phyloP scores from a whole-genome alignment of 345 rosid genomes.

The sweet orange (Citrus sinensis) region DNA sequence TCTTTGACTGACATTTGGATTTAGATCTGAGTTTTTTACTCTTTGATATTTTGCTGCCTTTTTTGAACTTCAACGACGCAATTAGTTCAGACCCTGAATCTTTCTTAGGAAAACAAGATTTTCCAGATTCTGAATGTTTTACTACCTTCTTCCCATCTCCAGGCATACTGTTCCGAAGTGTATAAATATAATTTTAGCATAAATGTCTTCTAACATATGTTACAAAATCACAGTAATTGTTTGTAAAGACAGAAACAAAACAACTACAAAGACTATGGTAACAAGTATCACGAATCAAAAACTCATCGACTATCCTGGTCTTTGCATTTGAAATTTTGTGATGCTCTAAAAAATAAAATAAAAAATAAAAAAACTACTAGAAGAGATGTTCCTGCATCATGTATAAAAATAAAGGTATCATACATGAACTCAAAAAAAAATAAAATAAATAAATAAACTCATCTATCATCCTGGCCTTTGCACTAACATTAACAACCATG shows the following conservation, averaged over 20 bases:
- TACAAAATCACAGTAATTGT: neutral
- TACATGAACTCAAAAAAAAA: no score
- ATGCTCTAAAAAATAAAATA: neutral
- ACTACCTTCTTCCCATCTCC: slow-evolving; percentile 23
- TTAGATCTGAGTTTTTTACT: slow-evolving; percentile 24
- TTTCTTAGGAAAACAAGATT: slow-evolving; percentile 28
- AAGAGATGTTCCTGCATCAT: neutral
- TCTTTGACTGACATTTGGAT: slow-evolving; percentile 27
- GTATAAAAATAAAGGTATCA: neutral
- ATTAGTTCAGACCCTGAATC: slow-evolving; percentile 41
- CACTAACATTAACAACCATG: neutral
- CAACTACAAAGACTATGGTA: no score
- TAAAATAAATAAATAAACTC: no score
- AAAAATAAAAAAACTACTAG: neutral
- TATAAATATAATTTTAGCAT: slow-evolving; percentile 10
- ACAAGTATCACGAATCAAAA: neutral
- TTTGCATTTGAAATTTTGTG: neutral
- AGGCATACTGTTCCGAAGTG: slow-evolving; percentile 34
- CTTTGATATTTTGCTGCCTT: slow-evolving; percentile 22
- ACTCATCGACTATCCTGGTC: neutral
- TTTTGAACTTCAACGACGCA: slow-evolving; percentile 38
- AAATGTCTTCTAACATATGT: neutral
- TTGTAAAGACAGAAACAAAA: neutral
- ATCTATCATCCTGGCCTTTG: neutral
- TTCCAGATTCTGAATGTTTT: slow-evolving; percentile 24